Evolutionary conservation across 192 early-diverging fungal species (phyloP), one percentile per base, ranked within the genome.

Genomic region (Phycomyces nitens): DNA sequence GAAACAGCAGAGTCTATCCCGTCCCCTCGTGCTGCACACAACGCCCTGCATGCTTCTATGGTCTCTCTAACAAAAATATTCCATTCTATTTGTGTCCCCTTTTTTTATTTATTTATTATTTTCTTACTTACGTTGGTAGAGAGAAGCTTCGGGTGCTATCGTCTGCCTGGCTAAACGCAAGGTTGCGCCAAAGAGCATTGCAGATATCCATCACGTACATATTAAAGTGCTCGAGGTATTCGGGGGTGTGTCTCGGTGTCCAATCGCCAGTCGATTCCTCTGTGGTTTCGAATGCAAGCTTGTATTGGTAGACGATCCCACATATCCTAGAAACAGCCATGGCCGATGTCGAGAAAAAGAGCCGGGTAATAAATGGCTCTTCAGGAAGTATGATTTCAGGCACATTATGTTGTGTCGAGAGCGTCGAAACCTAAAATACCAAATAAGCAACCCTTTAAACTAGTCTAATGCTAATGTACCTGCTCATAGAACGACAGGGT

Each of bases 141-240:
- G 68, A 64, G 40, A 78, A 81, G 3, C 75, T 73, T 42, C 39
- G 64, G 0, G 77, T 47, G 40, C 77, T 73, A 27, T 70, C 72
- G 20, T 77, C 77, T 3, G 50, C 16, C 40, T 70, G 69, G 57
- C 73, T 77, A 26, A 81, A 76, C 2, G 75, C 71, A 1, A 71
- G 65, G 51, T 74, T 77, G 21, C 77, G 62, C 79, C 79, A 84
- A 0, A 81, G 38, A 53, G 71, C 69, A 43, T 79, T 79, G 43
- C 77, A 84, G 8, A 81, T 68, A 38, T 84, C 82, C 73, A 77
- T 79, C 5, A 81, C 79, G 60, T 70, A 79, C 12, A 77, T 75
- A 68, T 84, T 84, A 57, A 84, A 84, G 34, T 66, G 66, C 42
- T 76, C 66, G 21, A 84, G 68, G 53, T 79, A 76, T 5, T 74